Conservation (phyloP, 768 basidiomycete genomes). For the Xerocomellus intermedius region DNA sequence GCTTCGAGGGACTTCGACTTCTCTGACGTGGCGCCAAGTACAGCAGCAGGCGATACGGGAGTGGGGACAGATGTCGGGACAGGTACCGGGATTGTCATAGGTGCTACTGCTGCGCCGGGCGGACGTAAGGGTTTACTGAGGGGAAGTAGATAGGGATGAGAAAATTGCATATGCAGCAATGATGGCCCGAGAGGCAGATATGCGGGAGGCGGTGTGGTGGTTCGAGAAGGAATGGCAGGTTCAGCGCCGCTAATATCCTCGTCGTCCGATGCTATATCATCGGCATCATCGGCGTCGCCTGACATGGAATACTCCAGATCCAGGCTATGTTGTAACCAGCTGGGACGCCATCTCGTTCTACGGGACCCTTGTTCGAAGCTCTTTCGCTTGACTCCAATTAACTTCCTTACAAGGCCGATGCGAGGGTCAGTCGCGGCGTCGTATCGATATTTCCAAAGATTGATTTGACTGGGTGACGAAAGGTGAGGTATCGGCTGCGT, state of each 20-base stretch:
- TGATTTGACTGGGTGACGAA: conserved; percentile 17
- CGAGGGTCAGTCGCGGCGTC: conserved; percentile 67
- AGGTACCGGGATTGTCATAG: conserved; percentile 41
- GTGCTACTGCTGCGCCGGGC: conserved; percentile 50
- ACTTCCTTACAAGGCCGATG: conserved; percentile 61
- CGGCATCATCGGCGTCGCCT: conserved; percentile 37
- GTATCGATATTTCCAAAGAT: conserved; percentile 55
- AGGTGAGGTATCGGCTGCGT: conserved; percentile 25
- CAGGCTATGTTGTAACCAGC: conserved; percentile 50
- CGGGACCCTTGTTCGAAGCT: conserved; percentile 38
- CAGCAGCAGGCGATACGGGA: conserved; percentile 79
- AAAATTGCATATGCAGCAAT: conserved; percentile 66
- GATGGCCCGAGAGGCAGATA: conserved; percentile 72
- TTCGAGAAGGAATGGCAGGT: conserved; percentile 40
- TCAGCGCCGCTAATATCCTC: conserved; percentile 37
- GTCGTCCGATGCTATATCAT: conserved; percentile 41
- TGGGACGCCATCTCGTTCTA: conserved; percentile 35
- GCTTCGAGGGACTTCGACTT: conserved; percentile 67
- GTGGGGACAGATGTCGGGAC: conserved; percentile 65
- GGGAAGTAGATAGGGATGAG: conserved; percentile 61
- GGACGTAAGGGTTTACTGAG: conserved; percentile 59
- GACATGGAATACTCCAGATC: conserved; percentile 38
- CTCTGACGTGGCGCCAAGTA: conserved; percentile 60
- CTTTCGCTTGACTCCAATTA: conserved; percentile 73
- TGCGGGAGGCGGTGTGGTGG: conserved; percentile 66